Evolutionary conservation across 192 early-diverging fungal species (phyloP), one percentile per base, ranked within the genome.

Genomic region (Umbelopsis ramanniana): DNA sequence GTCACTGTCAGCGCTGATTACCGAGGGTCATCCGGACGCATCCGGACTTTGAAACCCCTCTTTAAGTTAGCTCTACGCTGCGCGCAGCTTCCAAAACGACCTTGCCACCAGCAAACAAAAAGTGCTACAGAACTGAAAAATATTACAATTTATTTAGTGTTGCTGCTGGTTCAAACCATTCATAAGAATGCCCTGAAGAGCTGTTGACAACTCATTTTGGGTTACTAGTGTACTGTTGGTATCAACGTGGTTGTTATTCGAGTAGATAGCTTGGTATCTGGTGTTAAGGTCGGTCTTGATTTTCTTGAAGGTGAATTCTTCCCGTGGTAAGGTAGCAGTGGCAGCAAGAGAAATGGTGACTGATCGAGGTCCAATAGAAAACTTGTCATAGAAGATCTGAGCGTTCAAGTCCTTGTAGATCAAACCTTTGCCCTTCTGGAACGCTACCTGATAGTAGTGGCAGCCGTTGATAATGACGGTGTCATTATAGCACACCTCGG

Each of bases 251-350:
- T 63, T 63, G 33, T 63, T 63, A 35, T 29, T 35, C 3, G 57
- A 63, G 57, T 63, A 63, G 26, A 63, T 63, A 19, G 57, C 26
- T 33, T 63, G 57, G 19, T 63, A 63, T 63, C 57, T 63, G 0
- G 57, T 63, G 15, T 14, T n/a, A 19, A 63, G 57, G 33, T 63
- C 57, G 12, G 57, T 63, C 33, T 63, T 63, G 57, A 63, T 35
- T 33, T 63, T 63, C 57, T 63, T 63, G 57, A 63, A 63, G 15
- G 57, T 63, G 12, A 63, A 63, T 29, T 63, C 57, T 63, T 63
- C 57, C 17, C 29, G 6, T 0, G 57, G 57, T 4, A 63, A 35
- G 19, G 57, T 63, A 37, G 57, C 57, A n/a, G 57, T 63, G 57
- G 57, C 57, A 37, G 57, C 57, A 2, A 63, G 26, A 12, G 57